These are phyloP conservation scores for Trichoderma parareesei DNA, from an alignment of 495 filamentous ascomycete species.

Conservation along the genomic window DNA sequence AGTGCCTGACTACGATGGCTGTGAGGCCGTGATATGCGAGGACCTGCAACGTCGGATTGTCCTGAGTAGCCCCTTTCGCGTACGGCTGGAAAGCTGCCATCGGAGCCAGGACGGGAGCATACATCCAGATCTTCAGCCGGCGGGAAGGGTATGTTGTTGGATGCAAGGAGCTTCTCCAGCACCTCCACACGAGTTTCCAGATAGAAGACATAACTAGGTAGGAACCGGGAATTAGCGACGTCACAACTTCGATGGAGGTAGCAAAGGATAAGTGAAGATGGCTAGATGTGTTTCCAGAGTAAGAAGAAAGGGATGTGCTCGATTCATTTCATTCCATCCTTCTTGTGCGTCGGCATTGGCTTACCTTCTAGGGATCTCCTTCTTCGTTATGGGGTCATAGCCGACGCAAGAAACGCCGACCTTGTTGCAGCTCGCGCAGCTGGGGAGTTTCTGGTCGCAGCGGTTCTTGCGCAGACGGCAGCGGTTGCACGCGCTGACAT, in stretches of 20 bases:
- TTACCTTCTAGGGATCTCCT: slow-evolving; percentile 78
- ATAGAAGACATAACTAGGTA: slow-evolving; percentile 79
- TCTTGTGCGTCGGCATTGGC: slow-evolving; percentile 16
- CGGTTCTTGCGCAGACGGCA: slow-evolving; percentile 89
- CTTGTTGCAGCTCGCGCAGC: slow-evolving; percentile 86
- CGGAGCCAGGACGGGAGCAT: slow-evolving; percentile 38
- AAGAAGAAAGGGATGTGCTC: not conserved
- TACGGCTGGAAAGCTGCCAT: slow-evolving; percentile 9
- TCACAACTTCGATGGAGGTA: not conserved
- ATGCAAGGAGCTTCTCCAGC: slow-evolving; percentile 67
- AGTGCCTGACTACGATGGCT: slow-evolving; percentile 24
- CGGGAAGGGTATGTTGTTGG: slow-evolving; percentile 63
- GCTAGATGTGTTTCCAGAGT: not conserved
- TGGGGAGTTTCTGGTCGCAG: slow-evolving; percentile 85
- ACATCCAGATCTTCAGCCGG: slow-evolving; percentile 71
- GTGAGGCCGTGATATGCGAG: slow-evolving; percentile 15
- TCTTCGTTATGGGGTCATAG: slow-evolving; percentile 92
- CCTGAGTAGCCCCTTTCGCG: slow-evolving; percentile 12
- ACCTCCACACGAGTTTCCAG: slow-evolving; percentile 79
- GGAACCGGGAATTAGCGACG: slow-evolving; percentile 15
- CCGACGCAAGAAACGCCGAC: slow-evolving; percentile 82
- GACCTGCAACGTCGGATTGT: slow-evolving; percentile 9
- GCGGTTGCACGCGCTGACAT: slow-evolving; percentile 91
- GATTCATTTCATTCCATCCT: not conserved
- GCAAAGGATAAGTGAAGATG: not conserved